These are phyloP conservation scores for Serendipita sp. DNA, from an alignment of 768 basidiomycete genomes.

Conservation along the genomic window DNA sequence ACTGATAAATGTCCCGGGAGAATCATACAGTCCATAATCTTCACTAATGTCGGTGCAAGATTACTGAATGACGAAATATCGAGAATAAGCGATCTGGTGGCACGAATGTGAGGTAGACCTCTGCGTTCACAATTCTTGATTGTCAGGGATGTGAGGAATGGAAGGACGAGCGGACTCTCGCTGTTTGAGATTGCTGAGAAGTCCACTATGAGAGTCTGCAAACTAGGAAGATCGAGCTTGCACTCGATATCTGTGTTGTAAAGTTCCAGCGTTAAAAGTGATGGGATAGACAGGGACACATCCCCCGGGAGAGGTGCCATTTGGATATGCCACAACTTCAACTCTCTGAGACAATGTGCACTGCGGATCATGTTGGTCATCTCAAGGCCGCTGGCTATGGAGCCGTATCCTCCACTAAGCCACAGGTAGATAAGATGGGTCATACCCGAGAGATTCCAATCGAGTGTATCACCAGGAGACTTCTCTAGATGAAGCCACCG, in stretches of 20 bases:
- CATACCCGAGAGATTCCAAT: neutral
- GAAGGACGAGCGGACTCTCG: neutral
- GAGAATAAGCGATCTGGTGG: neutral
- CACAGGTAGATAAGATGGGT: neutral
- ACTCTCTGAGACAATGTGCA: neutral
- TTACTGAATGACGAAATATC: neutral
- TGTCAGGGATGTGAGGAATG: neutral
- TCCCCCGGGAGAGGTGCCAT: neutral
- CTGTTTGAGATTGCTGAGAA: neutral
- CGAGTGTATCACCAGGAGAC: neutral
- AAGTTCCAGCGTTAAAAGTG: neutral
- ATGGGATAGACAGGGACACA: neutral
- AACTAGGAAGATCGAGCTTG: too few species aligned
- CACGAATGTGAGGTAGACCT: neutral
- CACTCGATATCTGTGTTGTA: neutral
- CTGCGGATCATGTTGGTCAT: neutral
- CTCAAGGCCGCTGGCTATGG: neutral
- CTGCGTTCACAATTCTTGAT: neutral
- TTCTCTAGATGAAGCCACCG: neutral
- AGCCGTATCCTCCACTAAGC: neutral
- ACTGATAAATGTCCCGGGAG: neutral
- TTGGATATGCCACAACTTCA: neutral
- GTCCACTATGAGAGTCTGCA: too few species aligned
- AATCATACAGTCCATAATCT: neutral
- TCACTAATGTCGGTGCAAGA: neutral